A percentile compares a stretch with the other conserved stretches of the same genome.
Conservation (phyloP, 2,329 filamentous ascomycete species). For the Penicillium sp. region DNA sequence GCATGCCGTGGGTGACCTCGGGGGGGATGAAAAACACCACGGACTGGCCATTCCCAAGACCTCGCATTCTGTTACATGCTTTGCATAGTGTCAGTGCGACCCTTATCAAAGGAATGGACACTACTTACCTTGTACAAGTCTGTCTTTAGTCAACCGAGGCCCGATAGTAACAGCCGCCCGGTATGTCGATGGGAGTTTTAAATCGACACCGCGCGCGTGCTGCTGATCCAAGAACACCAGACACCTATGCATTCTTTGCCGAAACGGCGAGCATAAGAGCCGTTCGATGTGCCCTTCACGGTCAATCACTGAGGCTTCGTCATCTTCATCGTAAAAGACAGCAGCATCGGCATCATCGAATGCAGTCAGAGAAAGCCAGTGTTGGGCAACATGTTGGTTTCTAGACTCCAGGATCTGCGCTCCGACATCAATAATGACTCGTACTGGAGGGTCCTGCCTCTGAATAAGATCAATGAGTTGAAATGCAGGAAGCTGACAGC, state of each 20-base stretch:
- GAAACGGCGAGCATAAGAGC: constrained; percentile 54
- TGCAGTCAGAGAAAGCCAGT: no score
- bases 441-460: neutral
- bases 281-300: constrained; percentile 33
- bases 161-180: constrained; percentile 56
- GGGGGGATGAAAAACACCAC: constrained; percentile 57
- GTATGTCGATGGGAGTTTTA: constrained; percentile 52
- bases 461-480: neutral
- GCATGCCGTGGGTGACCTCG: constrained; percentile 59
- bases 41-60: constrained; percentile 63
- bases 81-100: no score
- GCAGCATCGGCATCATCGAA: no score
- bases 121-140: constrained; percentile 56
- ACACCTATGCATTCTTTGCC: constrained; percentile 51
- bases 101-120: neutral
- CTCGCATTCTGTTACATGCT: constrained; percentile 60
- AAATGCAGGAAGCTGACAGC: no score
- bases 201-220: constrained; percentile 61
- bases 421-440: no score
- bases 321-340: no score
- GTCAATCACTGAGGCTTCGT: no score
- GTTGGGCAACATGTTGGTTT: no score
- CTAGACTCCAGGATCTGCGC: no score
- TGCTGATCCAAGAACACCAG: constrained; percentile 61
- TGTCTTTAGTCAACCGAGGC: constrained; percentile 58